Evolutionary conservation across 495 filamentous ascomycete genomes (phyloP).

Genomic region (Rusavskia elegans): DNA sequence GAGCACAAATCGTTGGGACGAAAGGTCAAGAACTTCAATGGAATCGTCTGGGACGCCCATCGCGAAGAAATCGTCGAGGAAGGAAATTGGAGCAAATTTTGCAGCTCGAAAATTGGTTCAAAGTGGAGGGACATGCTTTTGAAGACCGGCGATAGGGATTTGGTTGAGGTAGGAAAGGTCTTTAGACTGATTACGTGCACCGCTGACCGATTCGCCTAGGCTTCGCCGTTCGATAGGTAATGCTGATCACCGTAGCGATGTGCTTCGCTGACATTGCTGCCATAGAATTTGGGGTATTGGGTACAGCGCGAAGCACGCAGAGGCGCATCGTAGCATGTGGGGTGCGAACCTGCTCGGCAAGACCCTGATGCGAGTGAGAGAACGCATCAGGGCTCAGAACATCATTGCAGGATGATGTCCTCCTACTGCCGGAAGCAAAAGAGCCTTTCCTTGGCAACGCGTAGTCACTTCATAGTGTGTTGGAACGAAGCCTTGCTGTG

Average conservation of each 20-base stretch:
- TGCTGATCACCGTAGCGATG: background rate
- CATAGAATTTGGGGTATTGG: conserved; percentile 58
- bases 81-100: conserved; percentile 47
- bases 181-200: background rate
- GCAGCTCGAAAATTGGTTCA: conserved; percentile 14
- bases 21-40: conserved; percentile 35
- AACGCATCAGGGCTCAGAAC: conserved; percentile 8
- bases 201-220: background rate
- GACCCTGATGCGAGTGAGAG: conserved; percentile 33
- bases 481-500: no score
- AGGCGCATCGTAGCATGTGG: conserved; percentile 33
- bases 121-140: conserved; percentile 32
- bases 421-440: background rate
- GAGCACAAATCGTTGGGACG: conserved; percentile 40
- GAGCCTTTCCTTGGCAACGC: no score
- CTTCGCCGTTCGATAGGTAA: background rate
- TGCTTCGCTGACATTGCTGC: conserved; percentile 18
- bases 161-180: conserved; percentile 41
- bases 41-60: conserved; percentile 34
- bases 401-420: background rate
- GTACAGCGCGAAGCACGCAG: conserved; percentile 33
- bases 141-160: conserved; percentile 38
- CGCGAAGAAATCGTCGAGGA: conserved; percentile 39
- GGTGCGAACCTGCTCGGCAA: conserved; percentile 54
- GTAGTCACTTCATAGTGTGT: no score